A percentile compares a stretch with the other conserved stretches of the same genome.
phyloP scores from a whole-genome alignment of 345 rosid genomes.

The Lumnitzera littorea region DNA sequence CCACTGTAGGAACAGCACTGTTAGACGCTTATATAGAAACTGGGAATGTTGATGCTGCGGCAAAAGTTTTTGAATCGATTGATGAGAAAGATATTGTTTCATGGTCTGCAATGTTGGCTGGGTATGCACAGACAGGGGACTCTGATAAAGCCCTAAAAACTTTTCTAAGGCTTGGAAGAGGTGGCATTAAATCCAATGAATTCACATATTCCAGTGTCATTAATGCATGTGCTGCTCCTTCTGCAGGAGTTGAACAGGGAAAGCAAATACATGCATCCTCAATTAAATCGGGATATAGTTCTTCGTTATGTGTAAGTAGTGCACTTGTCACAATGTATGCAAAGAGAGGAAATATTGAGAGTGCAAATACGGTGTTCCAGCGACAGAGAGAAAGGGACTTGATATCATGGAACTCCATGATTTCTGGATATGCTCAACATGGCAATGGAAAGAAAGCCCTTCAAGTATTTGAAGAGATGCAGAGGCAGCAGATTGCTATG shows the following conservation, averaged over 20 bases:
- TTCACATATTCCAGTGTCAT: conserved; percentile 72
- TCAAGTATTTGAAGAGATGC: conserved; percentile 62
- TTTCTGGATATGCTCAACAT: conserved; percentile 81
- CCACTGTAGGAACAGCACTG: conserved; percentile 76
- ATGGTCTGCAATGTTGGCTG: conserved; percentile 89
- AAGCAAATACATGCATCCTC: conserved; percentile 73
- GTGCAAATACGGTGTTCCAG: conserved; percentile 56
- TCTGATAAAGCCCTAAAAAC: conserved; percentile 51
- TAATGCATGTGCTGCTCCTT: conserved; percentile 62
- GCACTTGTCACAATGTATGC: conserved; percentile 86
- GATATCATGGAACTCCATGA: conserved; percentile 68
- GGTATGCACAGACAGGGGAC: conserved; percentile 68
- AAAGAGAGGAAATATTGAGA: conserved; percentile 72
- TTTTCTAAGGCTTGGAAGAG: conserved; percentile 40
- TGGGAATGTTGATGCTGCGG: conserved; percentile 50
- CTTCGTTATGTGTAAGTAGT: conserved; percentile 64
- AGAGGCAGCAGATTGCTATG: conserved; percentile 31
- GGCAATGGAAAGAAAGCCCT: conserved; percentile 67
- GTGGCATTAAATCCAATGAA: conserved; percentile 60
- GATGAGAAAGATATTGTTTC: conserved; percentile 73
- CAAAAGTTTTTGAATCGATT: conserved; percentile 41
- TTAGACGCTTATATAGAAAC: conserved; percentile 69
- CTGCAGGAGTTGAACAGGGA: conserved; percentile 68
- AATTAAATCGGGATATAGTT: conserved; percentile 47
- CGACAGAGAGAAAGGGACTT: conserved; percentile 69